Base-by-base conservation (phyloP, 2,329 filamentous ascomycete genomes). In the Stagonosporopsis cucurbitacearum region DNA sequence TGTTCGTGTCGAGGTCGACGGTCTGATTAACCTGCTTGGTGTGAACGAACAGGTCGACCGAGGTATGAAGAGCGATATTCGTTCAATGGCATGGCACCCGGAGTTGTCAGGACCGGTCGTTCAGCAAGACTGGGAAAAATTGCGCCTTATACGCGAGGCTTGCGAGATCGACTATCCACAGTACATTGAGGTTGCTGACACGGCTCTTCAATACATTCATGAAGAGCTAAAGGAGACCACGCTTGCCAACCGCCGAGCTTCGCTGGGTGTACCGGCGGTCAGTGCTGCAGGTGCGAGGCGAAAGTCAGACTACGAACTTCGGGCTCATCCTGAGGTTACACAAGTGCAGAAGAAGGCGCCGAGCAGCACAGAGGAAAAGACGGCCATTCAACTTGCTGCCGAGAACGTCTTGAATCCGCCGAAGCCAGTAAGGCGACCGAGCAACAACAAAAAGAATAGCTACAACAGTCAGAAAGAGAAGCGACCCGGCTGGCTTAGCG, bases 41-140 rank as follows among this genome's bases (percentile, higher is more conserved):
- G 75, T 78, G 22, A 76, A 79, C 59, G 75, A 79, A 43, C 69
- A 75, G 36, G 75, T 81, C 1, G 78, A 81, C 59, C 65, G 76
- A 12, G 78, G 73, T 12, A 77, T 78, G 64, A 70, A 74, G 32
- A 75, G 76, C 57, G 79, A 81, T 47, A 79, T 81, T 52, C 74
- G 74, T 33, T 73, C 75, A 12, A 77, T 81, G 65, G 79, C 77
- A n/a, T 81, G 79, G 79, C 79, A 81, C 62, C 71, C 80, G 2
- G 78, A 80, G 48, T 69, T 77, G 8, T 72, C 73, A 9, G 68
- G 67, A 0, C 65, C 69, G 11, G 41, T 66, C 11, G 67, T 74
- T 6, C 61, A 66, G 35, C 62, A 68, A 20, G 73, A 75, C 33
- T 74, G 69, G 72, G 70, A 73, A 36, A 81, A 81, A 63, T 63